A percentile compares a stretch with the other conserved stretches of the same genome.
These are phyloP conservation scores for Xylaria digitata DNA, from an alignment of 2,329 filamentous ascomycete species.

Conservation along the genomic window DNA sequence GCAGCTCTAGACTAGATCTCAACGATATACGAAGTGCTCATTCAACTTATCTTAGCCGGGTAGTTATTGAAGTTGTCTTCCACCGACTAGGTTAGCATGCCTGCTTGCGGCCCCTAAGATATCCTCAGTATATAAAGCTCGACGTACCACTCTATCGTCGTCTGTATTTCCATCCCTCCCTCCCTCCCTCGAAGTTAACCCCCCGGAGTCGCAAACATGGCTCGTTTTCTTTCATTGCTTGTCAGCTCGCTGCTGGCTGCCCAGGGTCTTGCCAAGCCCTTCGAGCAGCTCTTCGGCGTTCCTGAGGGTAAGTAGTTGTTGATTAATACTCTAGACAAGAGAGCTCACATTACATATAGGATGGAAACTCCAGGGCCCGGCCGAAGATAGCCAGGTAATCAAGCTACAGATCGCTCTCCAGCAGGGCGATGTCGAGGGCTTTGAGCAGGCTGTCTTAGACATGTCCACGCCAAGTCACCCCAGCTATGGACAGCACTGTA, in stretches of 20 bases:
- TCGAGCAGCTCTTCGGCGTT: constrained; percentile 37
- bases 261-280: constrained; percentile 41
- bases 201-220: constrained; percentile 56
- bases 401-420: constrained; percentile 41
- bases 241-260: constrained; percentile 38
- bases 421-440: constrained; percentile 39
- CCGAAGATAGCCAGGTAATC: constrained; percentile 38
- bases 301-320: constrained; percentile 37
- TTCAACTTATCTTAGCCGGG: constrained; percentile 33
- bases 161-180: constrained; percentile 3
- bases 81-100: constrained; percentile 11
- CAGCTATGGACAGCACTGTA: constrained; percentile 41
- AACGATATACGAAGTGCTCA: constrained; percentile 2
- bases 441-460: constrained; percentile 41
- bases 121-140: constrained; percentile 29
- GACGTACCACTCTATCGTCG: constrained; percentile 8
- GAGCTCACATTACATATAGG: constrained; percentile 33
- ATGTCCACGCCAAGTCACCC: constrained; percentile 41
- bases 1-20: constrained; percentile 41
- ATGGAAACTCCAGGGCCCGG: constrained; percentile 41
- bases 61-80: constrained; percentile 18
- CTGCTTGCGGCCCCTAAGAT: constrained; percentile 12
- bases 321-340: not conserved
- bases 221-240: constrained; percentile 46
- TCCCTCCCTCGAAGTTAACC: constrained; percentile 51